Conservation (phyloP, 805 yeast species). For the Torulaspora delbrueckii region DNA sequence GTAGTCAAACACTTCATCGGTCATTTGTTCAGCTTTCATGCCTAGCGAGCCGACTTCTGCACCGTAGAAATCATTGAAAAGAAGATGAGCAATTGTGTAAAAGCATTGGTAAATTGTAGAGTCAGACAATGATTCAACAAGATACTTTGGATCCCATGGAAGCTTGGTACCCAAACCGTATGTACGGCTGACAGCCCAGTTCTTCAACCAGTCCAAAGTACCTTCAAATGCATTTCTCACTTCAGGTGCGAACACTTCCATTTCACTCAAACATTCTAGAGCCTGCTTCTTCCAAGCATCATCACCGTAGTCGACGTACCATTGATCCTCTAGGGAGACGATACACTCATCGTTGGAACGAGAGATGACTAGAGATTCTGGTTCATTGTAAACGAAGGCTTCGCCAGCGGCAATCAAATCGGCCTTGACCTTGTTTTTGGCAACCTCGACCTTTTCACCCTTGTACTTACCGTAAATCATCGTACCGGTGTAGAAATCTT, state of each 20-base stretch:
- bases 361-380: conserved; percentile 83
- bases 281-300: conserved; percentile 80
- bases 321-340: conserved; percentile 96
- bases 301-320: conserved; percentile 98
- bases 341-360: conserved; percentile 97
- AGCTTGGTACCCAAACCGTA: conserved; percentile 92
- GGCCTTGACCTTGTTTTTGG: conserved; percentile 79
- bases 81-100: conserved; percentile 81
- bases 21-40: conserved; percentile 77
- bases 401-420: conserved; percentile 72
- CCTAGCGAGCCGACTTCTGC: conserved; percentile 63
- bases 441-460: conserved; percentile 87
- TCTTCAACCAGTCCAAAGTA: conserved; percentile 91
- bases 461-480: conserved; percentile 75
- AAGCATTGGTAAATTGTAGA: conserved; percentile 94
- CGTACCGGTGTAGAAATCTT: conserved; percentile 88
- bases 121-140: conserved; percentile 92
- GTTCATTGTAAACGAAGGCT: conserved; percentile 91
- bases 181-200: conserved; percentile 97
- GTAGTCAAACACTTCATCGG: conserved; percentile 90
- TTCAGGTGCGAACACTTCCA: conserved; percentile 79
- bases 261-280: conserved; percentile 63
- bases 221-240: conserved; percentile 89
- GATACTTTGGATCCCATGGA: conserved; percentile 94
- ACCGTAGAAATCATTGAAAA: conserved; percentile 87